These are phyloP conservation scores for Debaryomyces sp. DNA, from an alignment of 1,139 yeast species.

Conservation along the genomic window DNA sequence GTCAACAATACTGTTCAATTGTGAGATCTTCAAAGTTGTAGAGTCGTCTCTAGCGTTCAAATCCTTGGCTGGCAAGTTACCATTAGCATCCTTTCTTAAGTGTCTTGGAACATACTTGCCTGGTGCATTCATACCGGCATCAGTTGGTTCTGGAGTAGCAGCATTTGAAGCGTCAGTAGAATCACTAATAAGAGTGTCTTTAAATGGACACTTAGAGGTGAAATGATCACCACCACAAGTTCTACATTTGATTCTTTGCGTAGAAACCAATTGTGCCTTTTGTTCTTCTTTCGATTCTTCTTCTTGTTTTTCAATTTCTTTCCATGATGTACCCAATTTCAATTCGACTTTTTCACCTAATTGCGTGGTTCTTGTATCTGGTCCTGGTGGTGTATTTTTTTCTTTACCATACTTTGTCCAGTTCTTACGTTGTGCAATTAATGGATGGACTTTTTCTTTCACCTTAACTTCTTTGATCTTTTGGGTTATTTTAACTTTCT, in stretches of 20 bases:
- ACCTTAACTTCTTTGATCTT: constrained; percentile 76
- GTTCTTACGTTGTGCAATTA: constrained; percentile 70
- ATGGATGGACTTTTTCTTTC: constrained; percentile 79
- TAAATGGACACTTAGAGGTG: constrained; percentile 95
- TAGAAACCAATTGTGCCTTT: constrained; percentile 48
- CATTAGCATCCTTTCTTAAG: constrained; percentile 62
- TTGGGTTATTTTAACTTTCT: constrained; percentile 86
- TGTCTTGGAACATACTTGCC: constrained; percentile 79
- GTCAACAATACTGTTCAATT: constrained; percentile 82
- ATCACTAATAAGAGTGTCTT: constrained; percentile 76
- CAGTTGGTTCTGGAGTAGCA: constrained; percentile 37
- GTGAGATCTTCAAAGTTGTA: constrained; percentile 87
- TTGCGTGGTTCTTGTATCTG: constrained; percentile 86
- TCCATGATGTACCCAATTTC: constrained; percentile 73
- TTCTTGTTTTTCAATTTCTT: constrained; percentile 59
- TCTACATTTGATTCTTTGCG: constrained; percentile 73
- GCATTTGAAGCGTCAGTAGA: constrained; percentile 36
- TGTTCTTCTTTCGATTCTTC: constrained; percentile 63
- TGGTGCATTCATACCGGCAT: constrained; percentile 34
- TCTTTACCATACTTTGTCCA: constrained; percentile 88
- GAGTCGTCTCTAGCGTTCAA: constrained; percentile 68
- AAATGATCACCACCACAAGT: constrained; percentile 93
- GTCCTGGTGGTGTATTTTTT: constrained; percentile 75
- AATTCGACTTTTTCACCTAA: constrained; percentile 81
- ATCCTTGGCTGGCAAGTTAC: constrained; percentile 55